Conservation (phyloP, 306 rosid genomes). For the Glycyrrhiza uralensis region DNA sequence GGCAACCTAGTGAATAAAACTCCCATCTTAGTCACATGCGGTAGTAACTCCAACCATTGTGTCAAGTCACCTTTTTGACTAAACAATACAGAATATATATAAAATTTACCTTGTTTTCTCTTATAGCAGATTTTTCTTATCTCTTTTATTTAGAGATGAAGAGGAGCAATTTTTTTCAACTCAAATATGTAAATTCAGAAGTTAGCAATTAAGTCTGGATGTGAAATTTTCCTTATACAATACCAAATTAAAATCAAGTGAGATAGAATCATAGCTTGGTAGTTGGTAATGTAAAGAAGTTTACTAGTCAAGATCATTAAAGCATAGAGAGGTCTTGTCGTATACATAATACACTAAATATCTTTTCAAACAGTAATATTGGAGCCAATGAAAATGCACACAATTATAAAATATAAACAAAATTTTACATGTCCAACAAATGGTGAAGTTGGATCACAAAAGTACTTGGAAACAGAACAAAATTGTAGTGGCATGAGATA, state of each 20-base stretch:
- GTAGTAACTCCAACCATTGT: too few relatives aligned
- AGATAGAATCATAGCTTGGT: neutral
- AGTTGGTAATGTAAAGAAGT: neutral
- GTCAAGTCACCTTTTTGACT: too few relatives aligned
- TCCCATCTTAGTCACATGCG: too few relatives aligned
- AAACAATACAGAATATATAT: neutral
- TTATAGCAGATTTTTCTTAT: neutral
- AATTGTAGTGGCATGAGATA: neutral
- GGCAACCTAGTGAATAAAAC: neutral
- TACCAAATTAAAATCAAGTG: neutral
- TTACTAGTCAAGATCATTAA: slow-evolving; percentile 1
- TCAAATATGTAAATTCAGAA: neutral
- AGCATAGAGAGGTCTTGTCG: neutral
- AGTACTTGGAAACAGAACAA: neutral
- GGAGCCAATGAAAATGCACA: neutral
- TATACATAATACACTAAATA: neutral
- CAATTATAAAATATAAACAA: neutral
- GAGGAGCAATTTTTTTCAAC: neutral
- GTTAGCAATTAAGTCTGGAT: neutral
- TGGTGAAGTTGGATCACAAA: neutral
- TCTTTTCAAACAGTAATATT: neutral
- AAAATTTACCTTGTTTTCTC: neutral
- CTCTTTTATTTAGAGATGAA: neutral
- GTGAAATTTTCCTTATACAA: neutral
- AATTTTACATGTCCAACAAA: neutral